Conservation (phyloP, 306 rosid species). For the Cyamopsis tetragonoloba region DNA sequence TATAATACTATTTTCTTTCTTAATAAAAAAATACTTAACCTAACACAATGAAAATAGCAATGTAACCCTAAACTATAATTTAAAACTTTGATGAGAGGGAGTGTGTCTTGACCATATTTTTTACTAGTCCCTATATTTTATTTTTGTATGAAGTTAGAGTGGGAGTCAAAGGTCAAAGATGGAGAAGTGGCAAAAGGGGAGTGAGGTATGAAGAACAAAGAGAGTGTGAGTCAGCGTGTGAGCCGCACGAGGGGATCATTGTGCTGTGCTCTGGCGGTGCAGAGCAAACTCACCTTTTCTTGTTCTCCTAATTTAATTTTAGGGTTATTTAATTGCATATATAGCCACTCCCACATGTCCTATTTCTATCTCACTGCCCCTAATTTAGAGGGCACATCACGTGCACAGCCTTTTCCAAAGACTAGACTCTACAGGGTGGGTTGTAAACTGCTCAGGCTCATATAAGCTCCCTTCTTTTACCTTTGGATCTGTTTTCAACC, state of each 20-base stretch:
- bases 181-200: no score
- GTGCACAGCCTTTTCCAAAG: conserved; percentile 35
- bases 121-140: no score
- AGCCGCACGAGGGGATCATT: conserved; percentile 67
- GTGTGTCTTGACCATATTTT: no score
- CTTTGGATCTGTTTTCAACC: not conserved
- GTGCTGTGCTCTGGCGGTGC: conserved; percentile 21
- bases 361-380: conserved; percentile 17
- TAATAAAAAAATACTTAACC: no score
- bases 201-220: conserved; percentile 38
- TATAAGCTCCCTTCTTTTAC: not conserved
- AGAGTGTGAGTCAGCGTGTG: conserved; percentile 44
- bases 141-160: no score
- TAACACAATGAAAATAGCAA: no score
- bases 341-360: conserved; percentile 13
- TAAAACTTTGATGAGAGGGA: no score
- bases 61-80: no score
- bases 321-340: no score
- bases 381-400: conserved; percentile 28
- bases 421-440: not conserved
- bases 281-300: conserved; percentile 25
- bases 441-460: not conserved
- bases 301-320: conserved; percentile 10
- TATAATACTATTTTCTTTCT: no score
- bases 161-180: conserved; percentile 61